Evolutionary conservation across 2,329 filamentous ascomycete species (phyloP).

Genomic region (Penicillium occitanis): DNA sequence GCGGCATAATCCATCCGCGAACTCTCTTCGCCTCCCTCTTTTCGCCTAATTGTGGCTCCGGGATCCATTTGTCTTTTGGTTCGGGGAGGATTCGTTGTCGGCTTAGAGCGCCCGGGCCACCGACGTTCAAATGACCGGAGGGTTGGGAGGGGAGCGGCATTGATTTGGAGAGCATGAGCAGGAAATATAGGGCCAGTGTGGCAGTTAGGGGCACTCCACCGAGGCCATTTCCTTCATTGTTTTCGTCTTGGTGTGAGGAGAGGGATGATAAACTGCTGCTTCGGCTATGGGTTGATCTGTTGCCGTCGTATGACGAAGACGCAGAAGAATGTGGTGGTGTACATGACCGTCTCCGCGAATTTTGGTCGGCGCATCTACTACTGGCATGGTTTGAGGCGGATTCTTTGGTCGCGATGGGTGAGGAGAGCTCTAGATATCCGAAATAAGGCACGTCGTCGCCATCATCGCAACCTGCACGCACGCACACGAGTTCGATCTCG

Average conservation of each 20-base stretch:
- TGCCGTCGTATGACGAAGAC: conserved; percentile 4
- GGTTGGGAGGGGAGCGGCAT: conserved; percentile 58
- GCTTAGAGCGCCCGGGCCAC: conserved; percentile 57
- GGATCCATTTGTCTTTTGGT: conserved; percentile 62
- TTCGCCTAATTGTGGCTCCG: conserved; percentile 60
- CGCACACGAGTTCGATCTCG: conserved; percentile 89
- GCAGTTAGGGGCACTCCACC: conserved; percentile 52
- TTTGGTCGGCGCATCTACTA: neutral
- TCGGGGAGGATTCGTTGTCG: conserved; percentile 55
- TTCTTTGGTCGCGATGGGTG: conserved; percentile 56
- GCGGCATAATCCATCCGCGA: conserved; percentile 62
- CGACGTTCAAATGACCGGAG: conserved; percentile 61
- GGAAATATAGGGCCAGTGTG: conserved; percentile 61
- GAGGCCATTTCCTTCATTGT: conserved; percentile 22
- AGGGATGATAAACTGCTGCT: conserved; percentile 6
- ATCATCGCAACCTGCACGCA: conserved; percentile 71
- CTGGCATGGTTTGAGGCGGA: conserved; percentile 23
- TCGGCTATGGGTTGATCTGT: neutral
- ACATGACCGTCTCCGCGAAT: neutral
- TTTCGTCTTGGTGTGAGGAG: neutral
- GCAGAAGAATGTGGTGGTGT: neutral
- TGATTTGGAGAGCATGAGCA: conserved; percentile 65
- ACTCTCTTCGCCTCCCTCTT: conserved; percentile 60
- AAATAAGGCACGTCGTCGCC: conserved; percentile 69
- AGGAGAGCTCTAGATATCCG: conserved; percentile 76